Evolutionary conservation across 495 filamentous ascomycete genomes (phyloP).

Genomic region (Daldinia grandis): DNA sequence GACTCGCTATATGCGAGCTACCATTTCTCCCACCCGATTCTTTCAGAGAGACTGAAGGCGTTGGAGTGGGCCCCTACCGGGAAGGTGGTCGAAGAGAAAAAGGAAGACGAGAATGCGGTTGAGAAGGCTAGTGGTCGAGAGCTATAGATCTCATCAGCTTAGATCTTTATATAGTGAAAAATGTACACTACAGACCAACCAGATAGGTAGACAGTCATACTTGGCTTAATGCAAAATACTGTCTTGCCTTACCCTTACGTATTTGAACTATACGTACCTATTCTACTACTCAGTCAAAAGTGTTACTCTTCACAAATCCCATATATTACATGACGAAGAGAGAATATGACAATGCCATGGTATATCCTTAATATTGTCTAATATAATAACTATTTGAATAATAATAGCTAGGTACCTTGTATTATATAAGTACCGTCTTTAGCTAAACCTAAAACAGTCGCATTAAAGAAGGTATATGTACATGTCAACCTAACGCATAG

Average conservation of each 20-base stretch:
- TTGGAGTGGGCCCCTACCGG: slow-evolving; percentile 73
- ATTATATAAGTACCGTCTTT: too few relatives aligned
- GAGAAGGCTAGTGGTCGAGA: slow-evolving; percentile 48
- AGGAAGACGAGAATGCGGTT: slow-evolving; percentile 34
- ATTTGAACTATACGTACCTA: background rate
- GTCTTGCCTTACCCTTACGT: slow-evolving; percentile 1
- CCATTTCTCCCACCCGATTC: slow-evolving; percentile 96
- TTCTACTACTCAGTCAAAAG: too few relatives aligned
- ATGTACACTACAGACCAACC: background rate
- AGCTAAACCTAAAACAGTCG: background rate
- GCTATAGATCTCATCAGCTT: slow-evolving; percentile 30
- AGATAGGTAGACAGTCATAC: background rate
- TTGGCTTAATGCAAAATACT: slow-evolving; percentile 1
- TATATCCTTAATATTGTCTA: background rate
- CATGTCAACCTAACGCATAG: background rate
- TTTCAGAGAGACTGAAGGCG: slow-evolving; percentile 90
- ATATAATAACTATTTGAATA: background rate
- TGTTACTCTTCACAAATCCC: background rate
- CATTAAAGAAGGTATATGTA: background rate
- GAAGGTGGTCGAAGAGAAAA: slow-evolving; percentile 55
- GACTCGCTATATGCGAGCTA: slow-evolving; percentile 98
- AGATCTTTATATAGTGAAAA: slow-evolving; percentile 1
- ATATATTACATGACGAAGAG: background rate
- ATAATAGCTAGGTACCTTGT: too few relatives aligned
- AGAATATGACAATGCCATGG: background rate